Evolutionary conservation across 2,329 filamentous ascomycete genomes (phyloP).

Genomic region (Dactylellina leptospora): DNA sequence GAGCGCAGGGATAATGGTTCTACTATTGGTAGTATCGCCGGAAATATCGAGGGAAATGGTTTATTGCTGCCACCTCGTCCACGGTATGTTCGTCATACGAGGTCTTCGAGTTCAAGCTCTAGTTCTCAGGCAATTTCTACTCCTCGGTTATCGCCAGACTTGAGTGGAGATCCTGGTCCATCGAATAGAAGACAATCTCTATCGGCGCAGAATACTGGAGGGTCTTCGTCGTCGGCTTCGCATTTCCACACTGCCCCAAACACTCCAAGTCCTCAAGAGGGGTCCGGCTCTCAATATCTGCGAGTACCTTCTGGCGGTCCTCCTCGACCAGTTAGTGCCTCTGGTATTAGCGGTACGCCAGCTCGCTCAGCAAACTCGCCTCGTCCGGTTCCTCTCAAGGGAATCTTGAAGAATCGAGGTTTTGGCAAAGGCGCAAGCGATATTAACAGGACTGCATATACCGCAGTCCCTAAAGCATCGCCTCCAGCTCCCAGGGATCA

Average conservation of each 20-base stretch:
- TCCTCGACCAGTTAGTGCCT: slow-evolving; percentile 11
- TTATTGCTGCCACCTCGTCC: background rate
- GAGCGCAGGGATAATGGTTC: slow-evolving; percentile 26
- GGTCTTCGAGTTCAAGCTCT: background rate
- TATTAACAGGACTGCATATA: background rate
- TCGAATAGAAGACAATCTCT: background rate
- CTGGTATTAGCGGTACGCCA: background rate
- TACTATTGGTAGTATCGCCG: slow-evolving; percentile 20
- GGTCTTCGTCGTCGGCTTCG: background rate
- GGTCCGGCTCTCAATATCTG: slow-evolving; percentile 4
- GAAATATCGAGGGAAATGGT: background rate
- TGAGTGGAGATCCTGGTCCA: background rate
- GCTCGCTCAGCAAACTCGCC: background rate
- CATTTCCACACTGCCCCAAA: slow-evolving; percentile 10
- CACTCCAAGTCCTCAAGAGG: background rate
- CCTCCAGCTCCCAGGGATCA: background rate
- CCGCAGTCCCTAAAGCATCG: background rate
- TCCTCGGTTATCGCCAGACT: slow-evolving; percentile 5
- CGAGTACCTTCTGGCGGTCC: background rate
- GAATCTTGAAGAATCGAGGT: slow-evolving; percentile 17
- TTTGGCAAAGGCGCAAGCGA: background rate
- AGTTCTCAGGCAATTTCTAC: background rate
- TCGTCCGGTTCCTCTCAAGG: slow-evolving; percentile 10
- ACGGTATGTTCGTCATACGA: slow-evolving; percentile 8
- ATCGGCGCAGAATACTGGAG: background rate